A percentile compares a stretch with the other conserved stretches of the same genome.
phyloP scores from a whole-genome alignment of 2,329 filamentous ascomycete species.

The Claviceps sp. region DNA sequence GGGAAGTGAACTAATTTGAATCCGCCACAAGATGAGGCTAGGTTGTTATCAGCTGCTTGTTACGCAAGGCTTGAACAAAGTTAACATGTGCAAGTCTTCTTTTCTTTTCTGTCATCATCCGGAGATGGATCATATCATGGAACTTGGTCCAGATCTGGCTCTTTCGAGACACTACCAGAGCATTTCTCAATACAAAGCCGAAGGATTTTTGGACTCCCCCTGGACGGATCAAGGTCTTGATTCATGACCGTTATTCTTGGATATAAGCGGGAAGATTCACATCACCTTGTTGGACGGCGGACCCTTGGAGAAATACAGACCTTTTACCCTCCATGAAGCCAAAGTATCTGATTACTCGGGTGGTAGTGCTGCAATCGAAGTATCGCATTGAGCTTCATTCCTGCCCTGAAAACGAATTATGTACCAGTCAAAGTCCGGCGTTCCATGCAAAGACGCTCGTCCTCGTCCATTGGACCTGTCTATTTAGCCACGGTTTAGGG shows the following conservation, averaged over 20 bases:
- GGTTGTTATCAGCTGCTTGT: not conserved
- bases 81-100: not conserved
- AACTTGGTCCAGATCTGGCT: not conserved
- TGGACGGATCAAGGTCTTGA: not conserved
- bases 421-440: too few relatives aligned
- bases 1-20: conserved; percentile 1
- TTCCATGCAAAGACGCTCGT: too few relatives aligned
- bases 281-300: not conserved
- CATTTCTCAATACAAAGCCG: not conserved
- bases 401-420: too few relatives aligned
- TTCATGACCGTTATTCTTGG: too few relatives aligned
- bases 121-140: not conserved
- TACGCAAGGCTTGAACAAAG: not conserved
- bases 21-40: not conserved
- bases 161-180: not conserved
- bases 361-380: too few relatives aligned
- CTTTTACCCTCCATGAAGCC: not conserved
- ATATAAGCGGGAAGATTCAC: not conserved
- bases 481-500: not conserved
- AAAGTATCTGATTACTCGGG: too few relatives aligned
- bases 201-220: not conserved
- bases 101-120: not conserved
- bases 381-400: too few relatives aligned
- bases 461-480: too few relatives aligned
- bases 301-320: not conserved